These are phyloP conservation scores for Sphaceloma murrayae DNA, from an alignment of 2,329 filamentous ascomycete species.

Conservation along the genomic window DNA sequence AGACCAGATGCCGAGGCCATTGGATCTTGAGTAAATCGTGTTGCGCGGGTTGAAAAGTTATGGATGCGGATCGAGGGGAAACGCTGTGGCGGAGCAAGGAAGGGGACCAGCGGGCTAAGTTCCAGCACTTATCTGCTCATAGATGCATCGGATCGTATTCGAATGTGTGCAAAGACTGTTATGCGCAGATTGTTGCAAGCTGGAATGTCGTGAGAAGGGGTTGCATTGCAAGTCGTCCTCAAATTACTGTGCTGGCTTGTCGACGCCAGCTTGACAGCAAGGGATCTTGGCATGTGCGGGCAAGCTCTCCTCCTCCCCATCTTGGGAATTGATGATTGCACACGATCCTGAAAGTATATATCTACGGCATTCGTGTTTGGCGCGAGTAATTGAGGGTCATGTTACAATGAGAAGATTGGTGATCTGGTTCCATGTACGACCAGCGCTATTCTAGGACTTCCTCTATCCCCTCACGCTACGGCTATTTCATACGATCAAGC, in stretches of 20 bases:
- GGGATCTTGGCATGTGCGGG: too few species aligned
- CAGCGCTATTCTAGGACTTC: constrained; percentile 12
- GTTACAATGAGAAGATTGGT: background rate
- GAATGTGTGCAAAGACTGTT: too few species aligned
- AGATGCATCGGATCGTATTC: background rate
- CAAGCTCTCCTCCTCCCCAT: too few species aligned
- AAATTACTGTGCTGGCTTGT: too few species aligned
- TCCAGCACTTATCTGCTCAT: background rate
- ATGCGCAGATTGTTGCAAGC: too few species aligned
- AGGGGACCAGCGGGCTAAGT: constrained; percentile 12
- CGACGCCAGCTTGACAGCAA: too few species aligned
- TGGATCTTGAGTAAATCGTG: constrained; percentile 18
- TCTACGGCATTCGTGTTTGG: too few species aligned
- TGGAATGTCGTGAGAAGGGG: too few species aligned
- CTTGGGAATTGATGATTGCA: too few species aligned
- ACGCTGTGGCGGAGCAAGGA: constrained; percentile 17
- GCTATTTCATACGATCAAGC: background rate
- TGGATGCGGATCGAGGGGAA: constrained; percentile 17
- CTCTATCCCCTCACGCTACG: constrained; percentile 4
- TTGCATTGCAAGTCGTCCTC: too few species aligned
- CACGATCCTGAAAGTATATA: too few species aligned
- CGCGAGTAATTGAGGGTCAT: constrained; percentile 4
- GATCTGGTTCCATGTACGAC: background rate
- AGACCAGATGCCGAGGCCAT: constrained; percentile 63
- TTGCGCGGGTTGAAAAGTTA: constrained; percentile 3